Conservation (phyloP, 345 rosid species). For the Syzygium aromaticum region DNA sequence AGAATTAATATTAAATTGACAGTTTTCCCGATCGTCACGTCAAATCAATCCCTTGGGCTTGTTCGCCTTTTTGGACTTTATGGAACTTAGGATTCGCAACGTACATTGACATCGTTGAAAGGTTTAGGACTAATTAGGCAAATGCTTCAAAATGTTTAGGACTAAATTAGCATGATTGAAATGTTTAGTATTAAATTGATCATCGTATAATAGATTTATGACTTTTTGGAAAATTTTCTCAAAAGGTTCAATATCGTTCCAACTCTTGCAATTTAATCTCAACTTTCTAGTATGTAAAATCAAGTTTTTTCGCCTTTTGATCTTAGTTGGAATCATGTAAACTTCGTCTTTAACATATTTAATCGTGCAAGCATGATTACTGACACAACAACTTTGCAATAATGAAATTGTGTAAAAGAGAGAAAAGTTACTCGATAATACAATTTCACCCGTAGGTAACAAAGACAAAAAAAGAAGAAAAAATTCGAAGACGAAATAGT, state of each 20-base stretch:
- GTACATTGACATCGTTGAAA: too few relatives aligned
- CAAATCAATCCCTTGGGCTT: too few relatives aligned
- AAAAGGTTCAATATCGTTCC: not conserved
- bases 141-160: too few relatives aligned
- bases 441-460: not conserved
- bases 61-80: too few relatives aligned
- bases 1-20: too few relatives aligned
- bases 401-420: not conserved
- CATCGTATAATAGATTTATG: too few relatives aligned
- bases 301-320: not conserved
- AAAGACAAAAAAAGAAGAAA: not conserved
- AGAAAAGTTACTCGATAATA: not conserved
- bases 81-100: too few relatives aligned
- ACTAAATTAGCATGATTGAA: too few relatives aligned
- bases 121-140: too few relatives aligned
- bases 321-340: not conserved
- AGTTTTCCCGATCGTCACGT: too few relatives aligned
- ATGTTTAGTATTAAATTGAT: fast-evolving
- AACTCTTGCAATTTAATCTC: not conserved
- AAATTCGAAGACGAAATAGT: not conserved
- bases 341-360: not conserved
- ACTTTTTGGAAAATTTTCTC: too few relatives aligned
- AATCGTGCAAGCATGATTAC: not conserved
- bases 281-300: not conserved
- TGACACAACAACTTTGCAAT: not conserved